Conservation (phyloP, 495 filamentous ascomycete genomes). For the Margaritispora aquatica region DNA sequence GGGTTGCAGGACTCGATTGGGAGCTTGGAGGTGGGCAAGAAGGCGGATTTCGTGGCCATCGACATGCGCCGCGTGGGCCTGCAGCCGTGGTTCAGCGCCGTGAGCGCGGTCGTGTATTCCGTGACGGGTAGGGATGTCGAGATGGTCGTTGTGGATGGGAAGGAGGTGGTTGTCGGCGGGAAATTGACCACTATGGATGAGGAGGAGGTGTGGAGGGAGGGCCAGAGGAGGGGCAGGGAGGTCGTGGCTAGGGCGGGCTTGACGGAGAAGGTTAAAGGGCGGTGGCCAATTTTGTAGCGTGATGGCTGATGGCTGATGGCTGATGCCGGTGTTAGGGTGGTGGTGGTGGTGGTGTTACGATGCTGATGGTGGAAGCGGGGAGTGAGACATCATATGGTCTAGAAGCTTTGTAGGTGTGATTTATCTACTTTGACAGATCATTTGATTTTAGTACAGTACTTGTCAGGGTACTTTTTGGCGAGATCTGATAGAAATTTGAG, state of each 20-base stretch:
- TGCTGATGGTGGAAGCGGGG: too few species aligned
- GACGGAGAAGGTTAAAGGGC: slow-evolving; percentile 30
- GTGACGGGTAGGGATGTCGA: slow-evolving; percentile 43
- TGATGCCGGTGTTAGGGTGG: too few species aligned
- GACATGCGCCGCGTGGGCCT: slow-evolving; percentile 31
- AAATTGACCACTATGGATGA: slow-evolving; percentile 24
- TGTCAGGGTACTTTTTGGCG: too few species aligned
- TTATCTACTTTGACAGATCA: slow-evolving; percentile 11
- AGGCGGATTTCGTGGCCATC: slow-evolving; percentile 44
- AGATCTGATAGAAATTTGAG: too few species aligned
- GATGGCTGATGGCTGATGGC: not conserved
- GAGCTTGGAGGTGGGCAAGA: slow-evolving; percentile 47
- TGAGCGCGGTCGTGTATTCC: slow-evolving; percentile 42
- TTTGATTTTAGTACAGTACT: too few species aligned
- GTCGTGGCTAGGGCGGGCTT: slow-evolving; percentile 37
- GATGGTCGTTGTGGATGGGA: slow-evolving; percentile 41
- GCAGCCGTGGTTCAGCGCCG: slow-evolving; percentile 36
- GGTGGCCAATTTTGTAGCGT: slow-evolving; percentile 32
- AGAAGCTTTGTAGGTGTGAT: slow-evolving; percentile 16
- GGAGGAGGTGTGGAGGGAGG: slow-evolving; percentile 21
- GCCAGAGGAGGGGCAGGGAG: slow-evolving; percentile 28
- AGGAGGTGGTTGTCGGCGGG: slow-evolving; percentile 35
- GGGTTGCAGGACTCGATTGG: slow-evolving; percentile 37
- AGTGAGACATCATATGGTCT: slow-evolving; percentile 11
- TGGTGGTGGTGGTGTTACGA: too few species aligned